phyloP scores from a whole-genome alignment of 192 early-diverging fungal genomes.

The Podila clonocystis region DNA sequence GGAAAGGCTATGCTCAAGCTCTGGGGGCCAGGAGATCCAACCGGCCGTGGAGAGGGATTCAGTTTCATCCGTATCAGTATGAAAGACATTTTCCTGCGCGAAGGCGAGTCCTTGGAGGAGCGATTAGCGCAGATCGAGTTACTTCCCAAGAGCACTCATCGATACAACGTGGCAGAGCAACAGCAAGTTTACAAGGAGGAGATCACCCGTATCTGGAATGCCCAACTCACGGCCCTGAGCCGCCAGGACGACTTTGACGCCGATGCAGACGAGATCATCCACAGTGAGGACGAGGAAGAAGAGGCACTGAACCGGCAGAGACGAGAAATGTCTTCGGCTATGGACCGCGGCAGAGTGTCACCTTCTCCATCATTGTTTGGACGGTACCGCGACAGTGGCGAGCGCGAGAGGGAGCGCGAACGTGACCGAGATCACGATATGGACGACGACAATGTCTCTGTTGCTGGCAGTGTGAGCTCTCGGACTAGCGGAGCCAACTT shows the following conservation, averaged over 20 bases:
- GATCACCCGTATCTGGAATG: constrained; percentile 94
- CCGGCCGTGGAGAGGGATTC: constrained; percentile 94
- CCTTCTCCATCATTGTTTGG: constrained; percentile 47
- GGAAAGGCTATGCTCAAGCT: constrained; percentile 97
- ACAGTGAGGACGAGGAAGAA: constrained; percentile 67
- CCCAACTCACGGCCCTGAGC: constrained; percentile 78
- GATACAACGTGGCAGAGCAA: constrained; percentile 92
- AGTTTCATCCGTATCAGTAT: constrained; percentile 97
- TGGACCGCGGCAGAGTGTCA: constrained; percentile 38
- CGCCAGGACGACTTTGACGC: constrained; percentile 59
- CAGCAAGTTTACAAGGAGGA: constrained; percentile 95
- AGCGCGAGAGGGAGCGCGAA: constrained; percentile 37
- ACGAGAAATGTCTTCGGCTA: constrained; percentile 23
- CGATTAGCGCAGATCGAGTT: constrained; percentile 86
- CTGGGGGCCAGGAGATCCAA: constrained; percentile 97
- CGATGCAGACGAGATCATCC: constrained; percentile 60
- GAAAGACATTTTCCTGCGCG: constrained; percentile 96
- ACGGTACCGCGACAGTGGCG: constrained; percentile 35
- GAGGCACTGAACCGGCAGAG: constrained; percentile 33
- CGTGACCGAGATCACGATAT: constrained; percentile 45
- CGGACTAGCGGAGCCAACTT: constrained; percentile 61
- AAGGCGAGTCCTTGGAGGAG: constrained; percentile 86
- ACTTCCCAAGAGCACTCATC: constrained; percentile 82
- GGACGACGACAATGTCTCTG: constrained; percentile 64
- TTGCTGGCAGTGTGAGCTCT: constrained; percentile 63